Base-by-base conservation (phyloP, 2,329 filamentous ascomycete species). In the Fusarium solani-melongenae region DNA sequence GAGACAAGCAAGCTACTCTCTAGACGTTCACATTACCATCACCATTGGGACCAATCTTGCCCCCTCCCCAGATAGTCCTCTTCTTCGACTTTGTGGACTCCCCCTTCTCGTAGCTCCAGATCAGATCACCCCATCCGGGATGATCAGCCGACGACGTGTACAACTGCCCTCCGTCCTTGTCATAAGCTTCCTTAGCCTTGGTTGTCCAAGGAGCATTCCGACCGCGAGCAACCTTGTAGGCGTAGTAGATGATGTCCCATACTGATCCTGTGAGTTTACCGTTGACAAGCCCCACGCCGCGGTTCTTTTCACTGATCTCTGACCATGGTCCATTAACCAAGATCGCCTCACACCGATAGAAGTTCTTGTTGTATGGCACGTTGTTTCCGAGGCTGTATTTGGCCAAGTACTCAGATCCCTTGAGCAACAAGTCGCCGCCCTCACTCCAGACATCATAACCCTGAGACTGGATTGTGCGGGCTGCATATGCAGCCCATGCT, bases 261-360 rank as follows among this genome's bases (percentile, higher is more conserved):
- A n/a, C 36, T 6, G 31, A 5, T 24, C 31, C 44, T 0, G 29
- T 61, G 9, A 49, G 12, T 10, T 22, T 24, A 15, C 27, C 39
- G 12, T 51, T 20, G 29, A 51, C 24, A 7, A 61, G 15, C 7
- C 44, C 44, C n/a, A 65, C 62, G 34, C 62, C 62, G 14, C 62
- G 53, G 12, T 51, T 65, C 20, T 49, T 59, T 14, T 57, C 27
- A 2, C 60, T 64, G 1, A 59, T 57, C 29, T 64, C 39, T 2
- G 38, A 63, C 82, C 83, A 84, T 9, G 83, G 83, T 0, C 82
- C 83, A 62, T 81, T 80, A 5, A 84, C 79, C 17, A 84, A 72
- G 1, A 84, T 76, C 0, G 82, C 83, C 64, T 84, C 83, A 58
- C 83, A 84, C 1, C 83, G 78, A 39, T 79, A 82, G 65, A 79